Conservation (phyloP, 2,329 filamentous ascomycete genomes). For the Pezicula carpinea region DNA sequence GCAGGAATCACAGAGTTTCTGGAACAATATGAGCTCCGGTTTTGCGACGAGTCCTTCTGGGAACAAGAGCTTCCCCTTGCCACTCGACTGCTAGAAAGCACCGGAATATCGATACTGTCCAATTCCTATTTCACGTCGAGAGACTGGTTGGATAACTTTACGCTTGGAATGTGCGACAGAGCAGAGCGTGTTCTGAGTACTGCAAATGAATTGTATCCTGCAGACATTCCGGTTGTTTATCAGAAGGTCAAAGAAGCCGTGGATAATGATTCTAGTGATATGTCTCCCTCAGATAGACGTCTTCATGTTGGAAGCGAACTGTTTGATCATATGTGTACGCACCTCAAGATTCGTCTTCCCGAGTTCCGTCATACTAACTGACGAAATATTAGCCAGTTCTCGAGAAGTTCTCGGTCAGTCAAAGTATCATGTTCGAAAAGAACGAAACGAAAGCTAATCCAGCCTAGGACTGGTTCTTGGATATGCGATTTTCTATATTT, state of each 20-base stretch:
- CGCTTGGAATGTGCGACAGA: neutral
- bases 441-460: neutral
- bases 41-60: neutral
- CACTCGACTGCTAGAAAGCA: neutral
- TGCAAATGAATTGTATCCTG: neutral
- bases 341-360: neutral
- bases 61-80: neutral
- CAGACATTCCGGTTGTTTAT: neutral
- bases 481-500: neutral
- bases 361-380: neutral
- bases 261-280: neutral
- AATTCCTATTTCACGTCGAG: neutral
- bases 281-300: neutral
- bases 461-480: neutral
- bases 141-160: neutral
- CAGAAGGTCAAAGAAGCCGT: neutral
- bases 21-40: neutral
- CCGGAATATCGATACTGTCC: neutral
- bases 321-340: neutral
- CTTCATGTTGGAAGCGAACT: neutral
- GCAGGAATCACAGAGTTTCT: neutral
- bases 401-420: neutral
- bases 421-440: neutral
- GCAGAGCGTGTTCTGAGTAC: neutral
- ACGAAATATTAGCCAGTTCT: neutral